Evolutionary conservation across 768 basidiomycete genomes (phyloP).

Genomic region (Lactifluus piperatus): DNA sequence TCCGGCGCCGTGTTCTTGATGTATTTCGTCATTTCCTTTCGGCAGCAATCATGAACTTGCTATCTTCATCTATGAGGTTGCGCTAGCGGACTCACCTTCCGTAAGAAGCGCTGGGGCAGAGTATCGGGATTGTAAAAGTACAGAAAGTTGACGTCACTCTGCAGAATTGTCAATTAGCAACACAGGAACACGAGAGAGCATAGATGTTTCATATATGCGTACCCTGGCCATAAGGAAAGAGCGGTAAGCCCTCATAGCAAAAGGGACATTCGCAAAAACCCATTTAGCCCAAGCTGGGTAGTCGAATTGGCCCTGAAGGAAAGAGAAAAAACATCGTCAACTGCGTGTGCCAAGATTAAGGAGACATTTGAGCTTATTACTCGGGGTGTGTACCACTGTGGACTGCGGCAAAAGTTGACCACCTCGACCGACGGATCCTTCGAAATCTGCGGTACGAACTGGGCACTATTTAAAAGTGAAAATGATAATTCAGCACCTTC

Average conservation of each 20-base stretch:
- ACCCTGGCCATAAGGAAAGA: slow-evolving; percentile 41
- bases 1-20: slow-evolving; percentile 39
- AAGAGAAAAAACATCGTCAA: not conserved
- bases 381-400: slow-evolving; percentile 47
- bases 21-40: slow-evolving; percentile 36
- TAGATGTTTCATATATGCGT: slow-evolving; percentile 12
- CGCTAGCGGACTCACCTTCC: not conserved
- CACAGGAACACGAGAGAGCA: not conserved
- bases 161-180: not conserved
- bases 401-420: slow-evolving; percentile 48
- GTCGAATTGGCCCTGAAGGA: slow-evolving; percentile 29
- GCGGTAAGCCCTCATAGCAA: slow-evolving; percentile 40
- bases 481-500: too few species aligned
- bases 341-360: not conserved
- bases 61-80: not conserved
- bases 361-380: slow-evolving; percentile 38
- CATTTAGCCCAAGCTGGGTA: slow-evolving; percentile 42
- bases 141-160: slow-evolving; percentile 1
- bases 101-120: not conserved
- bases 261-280: slow-evolving; percentile 46
- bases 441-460: slow-evolving; percentile 49
- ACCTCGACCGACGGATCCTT: slow-evolving; percentile 41
- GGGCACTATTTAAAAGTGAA: slow-evolving; percentile 34
- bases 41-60: not conserved
- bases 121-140: not conserved